These are phyloP conservation scores for Luvunga scandens DNA, from an alignment of 345 rosid species.

Conservation along the genomic window DNA sequence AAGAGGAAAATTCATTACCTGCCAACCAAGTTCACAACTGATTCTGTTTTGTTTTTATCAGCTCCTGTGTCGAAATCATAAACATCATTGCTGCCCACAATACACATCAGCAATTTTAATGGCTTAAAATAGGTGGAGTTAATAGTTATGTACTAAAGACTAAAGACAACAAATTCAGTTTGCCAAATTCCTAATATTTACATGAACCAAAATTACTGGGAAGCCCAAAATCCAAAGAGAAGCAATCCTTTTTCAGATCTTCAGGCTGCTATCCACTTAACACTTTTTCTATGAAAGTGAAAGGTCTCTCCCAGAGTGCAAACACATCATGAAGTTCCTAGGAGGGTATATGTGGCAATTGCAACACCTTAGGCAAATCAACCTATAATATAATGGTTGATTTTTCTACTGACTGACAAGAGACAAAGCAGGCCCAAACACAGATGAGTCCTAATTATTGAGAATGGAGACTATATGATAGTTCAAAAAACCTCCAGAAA, in stretches of 20 bases:
- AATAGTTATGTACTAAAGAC: neutral
- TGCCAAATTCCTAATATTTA: neutral
- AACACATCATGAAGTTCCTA: neutral
- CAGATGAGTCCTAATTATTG: neutral
- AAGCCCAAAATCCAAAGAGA: neutral
- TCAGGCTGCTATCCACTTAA: neutral
- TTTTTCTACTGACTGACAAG: neutral
- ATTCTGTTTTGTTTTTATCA: constrained; percentile 84
- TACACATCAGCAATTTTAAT: constrained; percentile 24
- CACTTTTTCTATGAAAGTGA: neutral
- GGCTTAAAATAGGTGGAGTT: constrained; percentile 5
- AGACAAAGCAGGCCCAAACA: neutral
- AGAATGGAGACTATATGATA: neutral
- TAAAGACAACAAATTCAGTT: neutral
- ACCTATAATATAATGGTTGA: neutral
- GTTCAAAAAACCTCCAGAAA: neutral
- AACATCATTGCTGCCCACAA: constrained; percentile 79
- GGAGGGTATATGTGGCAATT: neutral
- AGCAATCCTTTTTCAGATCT: neutral
- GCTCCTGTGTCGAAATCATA: constrained; percentile 97
- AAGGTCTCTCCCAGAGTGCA: neutral
- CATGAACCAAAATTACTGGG: neutral
- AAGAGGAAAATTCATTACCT: constrained; percentile 40
- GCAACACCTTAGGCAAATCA: neutral
- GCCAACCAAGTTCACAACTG: constrained; percentile 76